A percentile compares a stretch with the other conserved stretches of the same genome.
Conservation (phyloP, 768 basidiomycete genomes). For the Harrya chromipes region DNA sequence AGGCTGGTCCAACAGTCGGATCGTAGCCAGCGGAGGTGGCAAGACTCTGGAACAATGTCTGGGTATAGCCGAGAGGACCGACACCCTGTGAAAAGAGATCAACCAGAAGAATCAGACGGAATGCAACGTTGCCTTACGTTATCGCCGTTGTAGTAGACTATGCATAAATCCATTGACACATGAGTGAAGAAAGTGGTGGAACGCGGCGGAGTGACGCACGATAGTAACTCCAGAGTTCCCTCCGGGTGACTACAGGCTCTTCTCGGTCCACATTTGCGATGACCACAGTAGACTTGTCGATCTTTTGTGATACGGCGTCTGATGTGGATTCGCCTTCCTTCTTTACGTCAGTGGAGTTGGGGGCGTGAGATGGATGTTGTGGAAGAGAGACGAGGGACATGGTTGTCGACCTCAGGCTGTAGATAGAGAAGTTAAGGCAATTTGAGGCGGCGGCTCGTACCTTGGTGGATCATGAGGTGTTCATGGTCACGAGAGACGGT, state of each 20-base stretch:
- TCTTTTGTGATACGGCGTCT: slow-evolving; percentile 2
- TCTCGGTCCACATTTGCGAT: slow-evolving; percentile 42
- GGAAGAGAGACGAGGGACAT: slow-evolving; percentile 15
- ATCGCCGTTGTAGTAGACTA: slow-evolving; percentile 82
- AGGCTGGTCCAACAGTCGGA: slow-evolving; percentile 64
- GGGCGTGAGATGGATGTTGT: neutral
- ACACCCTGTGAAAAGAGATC: slow-evolving; percentile 47
- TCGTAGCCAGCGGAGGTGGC: slow-evolving; percentile 74
- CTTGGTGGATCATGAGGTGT: neutral
- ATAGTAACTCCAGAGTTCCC: slow-evolving; percentile 81
- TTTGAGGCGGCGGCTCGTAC: neutral
- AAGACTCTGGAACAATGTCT: slow-evolving; percentile 72
- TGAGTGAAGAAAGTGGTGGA: neutral
- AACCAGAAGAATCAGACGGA: neutral
- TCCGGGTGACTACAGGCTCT: slow-evolving; percentile 69
- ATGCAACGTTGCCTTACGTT: slow-evolving; percentile 45
- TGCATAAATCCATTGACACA: neutral
- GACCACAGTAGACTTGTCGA: slow-evolving; percentile 25
- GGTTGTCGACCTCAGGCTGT: neutral
- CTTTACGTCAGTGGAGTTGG: slow-evolving; percentile 9
- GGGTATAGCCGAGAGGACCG: slow-evolving; percentile 63
- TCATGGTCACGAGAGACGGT: slow-evolving; percentile 4
- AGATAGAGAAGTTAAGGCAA: neutral
- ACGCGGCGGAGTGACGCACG: slow-evolving; percentile 31
- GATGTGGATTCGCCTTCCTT: slow-evolving; percentile 6